These are phyloP conservation scores for Pythium coloratum DNA, from an alignment of 352 stramenopile genomes.

Conservation along the genomic window DNA sequence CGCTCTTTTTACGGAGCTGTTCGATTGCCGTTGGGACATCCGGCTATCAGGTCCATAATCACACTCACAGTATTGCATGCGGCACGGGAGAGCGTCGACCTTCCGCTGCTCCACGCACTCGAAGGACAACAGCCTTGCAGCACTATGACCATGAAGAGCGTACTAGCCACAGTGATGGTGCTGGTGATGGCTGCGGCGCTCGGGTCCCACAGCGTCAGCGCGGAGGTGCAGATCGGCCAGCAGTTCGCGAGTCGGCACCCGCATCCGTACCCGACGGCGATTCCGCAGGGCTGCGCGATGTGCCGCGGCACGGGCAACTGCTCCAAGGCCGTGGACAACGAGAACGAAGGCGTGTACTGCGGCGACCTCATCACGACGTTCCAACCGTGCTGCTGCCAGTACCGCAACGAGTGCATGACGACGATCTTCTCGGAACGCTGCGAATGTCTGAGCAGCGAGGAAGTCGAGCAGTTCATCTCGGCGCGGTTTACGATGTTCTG, in stretches of 20 bases:
- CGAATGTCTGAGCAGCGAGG: slow-evolving; percentile 62
- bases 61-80: background rate
- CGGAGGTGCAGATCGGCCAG: slow-evolving; percentile 23
- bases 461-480: slow-evolving; percentile 62
- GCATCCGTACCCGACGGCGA: slow-evolving; percentile 17
- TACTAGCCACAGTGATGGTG: slow-evolving; percentile 1
- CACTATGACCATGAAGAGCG: background rate
- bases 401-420: slow-evolving; percentile 75
- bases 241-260: slow-evolving; percentile 28
- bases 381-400: slow-evolving; percentile 72
- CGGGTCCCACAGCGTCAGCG: slow-evolving; percentile 6
- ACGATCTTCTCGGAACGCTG: slow-evolving; percentile 72
- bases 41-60: background rate
- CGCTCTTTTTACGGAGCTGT: background rate
- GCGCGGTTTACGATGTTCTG: slow-evolving; percentile 75
- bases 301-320: slow-evolving; percentile 68
- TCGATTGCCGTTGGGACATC: slow-evolving; percentile 18
- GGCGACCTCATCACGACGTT: slow-evolving; percentile 64
- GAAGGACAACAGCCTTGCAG: background rate
- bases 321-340: slow-evolving; percentile 57
- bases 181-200: background rate
- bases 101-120: background rate
- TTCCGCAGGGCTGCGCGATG: slow-evolving; percentile 49
- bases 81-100: background rate
- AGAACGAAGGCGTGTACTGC: slow-evolving; percentile 58